Evolutionary conservation across 148 eudicot species (phyloP), one percentile per base, ranked within the genome.

Genomic region (Hydrangea macrophylla): DNA sequence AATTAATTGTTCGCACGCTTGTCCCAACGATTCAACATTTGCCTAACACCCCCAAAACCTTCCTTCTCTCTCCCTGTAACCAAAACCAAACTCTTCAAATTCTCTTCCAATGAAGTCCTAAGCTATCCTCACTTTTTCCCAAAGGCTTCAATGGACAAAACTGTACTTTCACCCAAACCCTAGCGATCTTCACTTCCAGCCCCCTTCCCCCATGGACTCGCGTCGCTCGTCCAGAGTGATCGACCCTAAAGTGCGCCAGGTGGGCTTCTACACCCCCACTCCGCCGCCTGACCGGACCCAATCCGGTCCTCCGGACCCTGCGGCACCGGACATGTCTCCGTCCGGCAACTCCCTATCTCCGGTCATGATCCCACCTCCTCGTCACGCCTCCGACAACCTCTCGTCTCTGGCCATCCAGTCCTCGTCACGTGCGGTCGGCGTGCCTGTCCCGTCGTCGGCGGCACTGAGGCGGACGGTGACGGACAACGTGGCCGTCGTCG

Each of bases 301-400:
- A 18, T 60, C 35, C 13, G 53, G 7, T 1, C 58, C 67, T 0
- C 71, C 72, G 10, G 44, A 44, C 0, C 12, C 70, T 25, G 74
- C 75, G 40, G 60, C 70, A 25, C 30, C 82, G 7, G 25, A 48
- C 12, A 48, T 33, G 10, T 30, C 73, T n/a, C 45, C 69, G 5
- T 50, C 54, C 8, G 30, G 55, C 48, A 58, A 72, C 58, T 65
- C 71, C 22, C 59, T 79, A 9, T 75, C 82, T 45, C 88, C 88
- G 5, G 82, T 81, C 6, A 85, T 85, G 84, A 82, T 82, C 25
- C 88, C 89, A 26, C 87, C 81, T 7, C 65, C 81, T 2, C 73
- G 68, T 13, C 53, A 76, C 58, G 63, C 75, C 61, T 61, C 83
- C 23, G 83, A 70, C 62, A 73, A 71, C 58, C 24, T 70, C 30